phyloP scores from a whole-genome alignment of 805 yeast species.

The Yarrowia deformans region DNA sequence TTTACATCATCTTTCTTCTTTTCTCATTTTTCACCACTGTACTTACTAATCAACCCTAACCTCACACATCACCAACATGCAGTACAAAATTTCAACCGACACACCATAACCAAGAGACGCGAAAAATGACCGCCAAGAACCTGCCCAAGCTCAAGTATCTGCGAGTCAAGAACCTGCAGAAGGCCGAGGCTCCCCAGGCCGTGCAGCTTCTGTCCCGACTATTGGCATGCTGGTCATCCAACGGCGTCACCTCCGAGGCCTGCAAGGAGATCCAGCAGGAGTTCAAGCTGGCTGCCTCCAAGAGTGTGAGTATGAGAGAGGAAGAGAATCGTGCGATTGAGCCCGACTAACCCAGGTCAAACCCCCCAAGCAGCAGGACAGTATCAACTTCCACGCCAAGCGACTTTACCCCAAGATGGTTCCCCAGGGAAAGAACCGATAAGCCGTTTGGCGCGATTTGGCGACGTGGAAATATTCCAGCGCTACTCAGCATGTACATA shows the following conservation, averaged over 20 bases:
- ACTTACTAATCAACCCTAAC: slow-evolving; percentile 32
- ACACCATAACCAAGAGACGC: neutral
- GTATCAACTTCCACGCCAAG: slow-evolving; percentile 62
- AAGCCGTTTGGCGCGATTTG: slow-evolving; percentile 33
- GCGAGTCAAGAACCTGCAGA: slow-evolving; percentile 68
- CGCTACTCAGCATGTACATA: slow-evolving; percentile 25
- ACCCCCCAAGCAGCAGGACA: slow-evolving; percentile 50
- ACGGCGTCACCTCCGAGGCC: slow-evolving; percentile 77
- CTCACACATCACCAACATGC: slow-evolving; percentile 5
- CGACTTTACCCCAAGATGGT: slow-evolving; percentile 59
- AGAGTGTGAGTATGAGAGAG: slow-evolving; percentile 47
- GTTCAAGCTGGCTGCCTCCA: slow-evolving; percentile 75
- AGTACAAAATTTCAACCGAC: slow-evolving; percentile 13
- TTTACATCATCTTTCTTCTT: too few species aligned
- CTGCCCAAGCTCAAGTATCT: slow-evolving; percentile 78
- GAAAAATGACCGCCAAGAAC: slow-evolving; percentile 35
- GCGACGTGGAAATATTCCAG: too few species aligned
- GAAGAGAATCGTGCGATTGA: neutral
- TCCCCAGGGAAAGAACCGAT: slow-evolving; percentile 55
- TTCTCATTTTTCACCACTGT: neutral
- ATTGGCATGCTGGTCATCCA: slow-evolving; percentile 95
- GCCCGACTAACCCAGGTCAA: slow-evolving; percentile 42
- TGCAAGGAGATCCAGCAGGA: slow-evolving; percentile 73
- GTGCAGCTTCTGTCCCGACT: slow-evolving; percentile 81
- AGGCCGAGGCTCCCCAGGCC: slow-evolving; percentile 71